Conservation (phyloP, 306 rosid genomes). For the Vigna hirtella region DNA sequence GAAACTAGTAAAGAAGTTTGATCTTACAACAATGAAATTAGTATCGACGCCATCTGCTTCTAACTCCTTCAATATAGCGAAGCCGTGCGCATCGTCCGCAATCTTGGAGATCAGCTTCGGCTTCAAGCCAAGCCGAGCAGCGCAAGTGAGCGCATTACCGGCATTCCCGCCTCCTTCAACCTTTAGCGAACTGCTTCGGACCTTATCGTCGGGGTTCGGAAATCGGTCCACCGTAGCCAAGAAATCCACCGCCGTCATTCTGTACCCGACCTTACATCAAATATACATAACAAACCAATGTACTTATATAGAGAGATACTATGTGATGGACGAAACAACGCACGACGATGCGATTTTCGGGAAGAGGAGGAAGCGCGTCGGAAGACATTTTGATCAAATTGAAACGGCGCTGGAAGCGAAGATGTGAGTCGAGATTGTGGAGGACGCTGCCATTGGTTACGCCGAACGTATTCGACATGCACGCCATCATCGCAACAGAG, state of each 20-base stretch:
- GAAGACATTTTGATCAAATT: slow-evolving; percentile 23
- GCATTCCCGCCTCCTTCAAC: slow-evolving; percentile 97
- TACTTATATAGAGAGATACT: not conserved
- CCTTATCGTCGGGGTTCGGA: slow-evolving; percentile 60
- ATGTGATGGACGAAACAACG: not conserved
- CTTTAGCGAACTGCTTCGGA: slow-evolving; percentile 50
- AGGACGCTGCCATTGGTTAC: not conserved
- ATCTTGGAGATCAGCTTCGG: slow-evolving; percentile 86
- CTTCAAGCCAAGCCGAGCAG: slow-evolving; percentile 80
- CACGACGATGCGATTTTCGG: slow-evolving; percentile 47
- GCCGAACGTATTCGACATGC: slow-evolving; percentile 5
- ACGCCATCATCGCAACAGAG: slow-evolving; percentile 26
- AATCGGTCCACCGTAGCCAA: slow-evolving; percentile 53
- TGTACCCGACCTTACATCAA: slow-evolving; percentile 41
- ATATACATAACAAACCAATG: not conserved
- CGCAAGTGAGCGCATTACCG: slow-evolving; percentile 84
- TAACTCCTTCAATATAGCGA: slow-evolving; percentile 70
- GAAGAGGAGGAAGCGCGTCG: slow-evolving; percentile 40
- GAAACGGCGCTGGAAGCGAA: slow-evolving; percentile 22
- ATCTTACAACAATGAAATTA: slow-evolving; percentile 63
- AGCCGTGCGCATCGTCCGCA: slow-evolving; percentile 82
- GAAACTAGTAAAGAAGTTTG: too few relatives aligned
- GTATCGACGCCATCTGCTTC: slow-evolving; percentile 82
- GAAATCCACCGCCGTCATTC: slow-evolving; percentile 57
- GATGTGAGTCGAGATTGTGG: not conserved